Evolutionary conservation across 108 stramenopile genomes (phyloP), one percentile per base, ranked within the genome.

Genomic region (Cyclotella kingstonii): DNA sequence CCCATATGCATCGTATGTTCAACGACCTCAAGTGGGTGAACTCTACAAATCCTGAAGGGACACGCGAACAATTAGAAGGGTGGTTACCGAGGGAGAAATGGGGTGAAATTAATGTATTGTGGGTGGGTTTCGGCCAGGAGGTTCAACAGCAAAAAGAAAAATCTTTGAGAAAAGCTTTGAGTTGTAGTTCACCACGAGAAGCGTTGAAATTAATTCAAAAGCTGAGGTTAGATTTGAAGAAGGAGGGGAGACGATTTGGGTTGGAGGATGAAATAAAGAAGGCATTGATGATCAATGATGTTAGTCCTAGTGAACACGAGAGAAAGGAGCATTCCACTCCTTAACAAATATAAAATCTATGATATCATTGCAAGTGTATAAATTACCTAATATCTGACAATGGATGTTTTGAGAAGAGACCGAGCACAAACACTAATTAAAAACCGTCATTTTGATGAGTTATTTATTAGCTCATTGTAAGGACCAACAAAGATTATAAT

Each of bases 101-200:
- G 95, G 58, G 46, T 5, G 66, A 65, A 0, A 78, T 96, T 26
- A 96, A 96, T 82, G 42, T 83, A 2, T 46, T 94, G 35, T 91
- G 91, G 86, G 95, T 96, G 1, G 95, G 95, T 35, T 86, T 96
- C 60, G 95, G 95, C 38, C 95, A 96, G 64, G 91, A 93, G 68
- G 75, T 84, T 0, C 95, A 96, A 66, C 92, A 93, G 58, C 77
- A 83, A 39, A 84, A 86, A 67, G 79, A 76, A 18, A 95, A 95
- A 68, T 34, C 84, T 25, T 59, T 95, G 19, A 38, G 64, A 30
- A 95, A 95, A 52, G 87, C 84, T 12, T 38, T 91, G 34, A 61
- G 60, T 5, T 87, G 78, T 34, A 86, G 81, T 62, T 68, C 77
- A 44, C 87, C 89, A 7, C 28, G 36, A 3, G 80, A 82, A 21